phyloP scores from a whole-genome alignment of 169 alveolate genomes.

The Theileria equi region DNA sequence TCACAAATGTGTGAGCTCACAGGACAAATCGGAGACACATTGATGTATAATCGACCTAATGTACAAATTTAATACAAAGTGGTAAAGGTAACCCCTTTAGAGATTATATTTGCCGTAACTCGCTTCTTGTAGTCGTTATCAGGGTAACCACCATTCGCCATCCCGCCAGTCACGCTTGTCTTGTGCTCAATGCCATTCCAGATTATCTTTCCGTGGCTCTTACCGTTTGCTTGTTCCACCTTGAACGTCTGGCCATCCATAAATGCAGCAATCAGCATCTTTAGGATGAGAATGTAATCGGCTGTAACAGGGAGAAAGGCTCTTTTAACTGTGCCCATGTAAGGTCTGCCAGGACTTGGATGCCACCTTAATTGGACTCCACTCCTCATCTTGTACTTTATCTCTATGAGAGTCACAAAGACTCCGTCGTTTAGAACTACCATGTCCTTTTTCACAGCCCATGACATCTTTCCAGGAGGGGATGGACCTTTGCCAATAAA shows the following conservation, averaged over 20 bases:
- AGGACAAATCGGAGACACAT: constrained; percentile 1
- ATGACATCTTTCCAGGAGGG: constrained; percentile 45
- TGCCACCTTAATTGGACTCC: constrained; percentile 35
- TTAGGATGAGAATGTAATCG: constrained; percentile 24
- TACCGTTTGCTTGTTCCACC: constrained; percentile 6
- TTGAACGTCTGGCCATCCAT: constrained; percentile 47
- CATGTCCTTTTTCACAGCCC: constrained; percentile 32
- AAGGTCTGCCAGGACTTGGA: constrained; percentile 35
- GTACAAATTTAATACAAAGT: neutral
- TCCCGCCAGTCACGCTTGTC: constrained; percentile 18
- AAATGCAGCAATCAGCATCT: constrained; percentile 33
- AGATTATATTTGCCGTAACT: constrained; percentile 6
- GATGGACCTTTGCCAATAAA: constrained; percentile 38
- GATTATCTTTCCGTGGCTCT: neutral
- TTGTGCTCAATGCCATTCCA: constrained; percentile 41
- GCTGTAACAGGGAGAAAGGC: constrained; percentile 30
- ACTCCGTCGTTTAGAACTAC: constrained; percentile 6
- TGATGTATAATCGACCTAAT: neutral
- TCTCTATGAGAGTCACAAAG: constrained; percentile 21
- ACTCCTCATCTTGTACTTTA: constrained; percentile 23
- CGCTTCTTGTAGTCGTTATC: constrained; percentile 30
- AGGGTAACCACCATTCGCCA: constrained; percentile 30
- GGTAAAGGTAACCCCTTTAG: constrained; percentile 13
- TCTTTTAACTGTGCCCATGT: constrained; percentile 12
- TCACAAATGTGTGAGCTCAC: neutral